Evolutionary conservation across 345 rosid genomes (phyloP), one percentile per base, ranked within the genome.

Genomic region (Pistacia atlantica): DNA sequence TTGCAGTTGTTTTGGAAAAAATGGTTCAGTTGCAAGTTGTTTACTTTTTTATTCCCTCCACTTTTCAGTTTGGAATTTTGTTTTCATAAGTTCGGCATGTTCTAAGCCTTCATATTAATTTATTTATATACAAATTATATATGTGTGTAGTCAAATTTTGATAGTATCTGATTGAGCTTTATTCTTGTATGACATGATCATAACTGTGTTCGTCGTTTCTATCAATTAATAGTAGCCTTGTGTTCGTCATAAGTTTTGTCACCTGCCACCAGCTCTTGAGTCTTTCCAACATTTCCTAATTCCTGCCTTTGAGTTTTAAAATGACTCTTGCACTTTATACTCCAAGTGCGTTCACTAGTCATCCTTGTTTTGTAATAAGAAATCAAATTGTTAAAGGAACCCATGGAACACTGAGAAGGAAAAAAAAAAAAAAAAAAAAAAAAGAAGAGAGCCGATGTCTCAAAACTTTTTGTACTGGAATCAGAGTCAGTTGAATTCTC

Each of bases 231-330:
- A 9, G 64, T 17, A 20, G 69, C 17, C 31, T 56, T 56, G 28
- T 33, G 4, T 10, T 35, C 54, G 3, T 49, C 13, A 3, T 9
- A 49, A 49, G 54, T 20, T 51, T 54, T 46, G 25, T 18, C 52
- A 56, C 67, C 16, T 54, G 20, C 55, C 67, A 12, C 42, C 20
- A 45, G 22, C 25, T 42, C 55, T 35, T 62, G 16, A 31, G 31
- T 54, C 38, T 77, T 71, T 38, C 69, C 18, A 63, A 16, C 61
- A 67, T 67, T 57, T 48, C 42, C 35, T 37, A n/a, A 14, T 52
- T 1, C 5, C 8, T 51, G 11, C 61, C 72, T 31, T 67, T 58
- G 31, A 78, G 65, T 22, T 65, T 42, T 17, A 38, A 51, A 72
- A 72, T 45, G 25, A 20, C 52, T 78, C 38, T 12, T 37, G 49